Percentiles rank a stretch among this genome's conserved stretches.
Conservation (phyloP, 176 grass and related monocot species). For the sorghum (Sorghum bicolor) region DNA sequence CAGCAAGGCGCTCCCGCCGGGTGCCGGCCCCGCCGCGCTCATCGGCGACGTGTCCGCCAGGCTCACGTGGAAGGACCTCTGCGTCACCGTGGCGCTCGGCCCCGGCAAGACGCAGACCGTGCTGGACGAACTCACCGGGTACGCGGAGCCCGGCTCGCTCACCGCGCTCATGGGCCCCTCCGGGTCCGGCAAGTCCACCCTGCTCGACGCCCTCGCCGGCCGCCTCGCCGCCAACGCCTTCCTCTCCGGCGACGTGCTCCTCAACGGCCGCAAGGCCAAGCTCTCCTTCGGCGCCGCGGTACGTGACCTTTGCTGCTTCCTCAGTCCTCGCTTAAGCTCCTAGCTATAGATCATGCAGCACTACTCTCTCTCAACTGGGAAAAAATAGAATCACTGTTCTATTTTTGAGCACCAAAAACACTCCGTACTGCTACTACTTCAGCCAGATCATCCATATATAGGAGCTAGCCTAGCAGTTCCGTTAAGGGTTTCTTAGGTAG, state of each 20-base stretch:
- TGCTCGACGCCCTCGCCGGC: constrained; percentile 87
- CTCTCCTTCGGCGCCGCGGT: constrained; percentile 98
- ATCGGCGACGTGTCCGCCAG: constrained; percentile 82
- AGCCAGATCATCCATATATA: neutral
- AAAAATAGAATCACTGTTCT: neutral
- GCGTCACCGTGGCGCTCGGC: constrained; percentile 70
- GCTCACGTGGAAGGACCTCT: constrained; percentile 98
- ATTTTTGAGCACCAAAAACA: constrained; percentile 10
- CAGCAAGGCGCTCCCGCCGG: constrained; percentile 41
- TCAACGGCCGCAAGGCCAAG: constrained; percentile 95
- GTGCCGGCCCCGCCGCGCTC: constrained; percentile 37
- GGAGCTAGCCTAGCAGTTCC: neutral
- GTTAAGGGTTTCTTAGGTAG: neutral
- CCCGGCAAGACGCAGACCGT: constrained; percentile 77
- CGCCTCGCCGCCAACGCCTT: constrained; percentile 93
- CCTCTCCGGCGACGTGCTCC: constrained; percentile 75
- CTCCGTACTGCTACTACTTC: neutral
- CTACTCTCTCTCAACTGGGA: neutral
- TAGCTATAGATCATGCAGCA: neutral
- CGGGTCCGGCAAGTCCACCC: constrained; percentile 94
- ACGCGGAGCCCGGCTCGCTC: constrained; percentile 78
- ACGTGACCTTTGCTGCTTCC: neutral
- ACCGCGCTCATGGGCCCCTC: constrained; percentile 95
- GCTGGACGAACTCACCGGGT: constrained; percentile 86
- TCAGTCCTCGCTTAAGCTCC: neutral